Evolutionary conservation across 2,329 filamentous ascomycete genomes (phyloP).

Genomic region (Cytospora chrysosperma): DNA sequence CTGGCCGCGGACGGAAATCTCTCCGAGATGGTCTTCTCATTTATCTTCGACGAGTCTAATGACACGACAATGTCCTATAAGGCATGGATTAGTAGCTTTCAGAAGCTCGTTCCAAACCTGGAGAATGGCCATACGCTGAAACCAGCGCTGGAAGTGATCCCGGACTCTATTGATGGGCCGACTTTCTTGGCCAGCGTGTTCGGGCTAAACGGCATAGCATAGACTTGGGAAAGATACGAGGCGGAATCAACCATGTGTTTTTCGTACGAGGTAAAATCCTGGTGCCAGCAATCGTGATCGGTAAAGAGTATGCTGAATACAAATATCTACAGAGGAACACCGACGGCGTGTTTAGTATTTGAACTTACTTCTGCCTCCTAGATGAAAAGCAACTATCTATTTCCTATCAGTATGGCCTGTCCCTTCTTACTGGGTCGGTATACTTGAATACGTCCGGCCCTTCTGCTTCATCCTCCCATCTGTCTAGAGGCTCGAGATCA

Average conservation of each 20-base stretch:
- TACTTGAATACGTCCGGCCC: conserved; percentile 4
- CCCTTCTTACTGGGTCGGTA: conserved; percentile 12
- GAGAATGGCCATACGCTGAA: background rate
- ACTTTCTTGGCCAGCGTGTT: background rate
- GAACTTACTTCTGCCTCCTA: too few species aligned
- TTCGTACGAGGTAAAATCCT: too few species aligned
- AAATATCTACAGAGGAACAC: too few species aligned
- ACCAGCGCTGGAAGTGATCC: background rate
- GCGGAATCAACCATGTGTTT: too few species aligned
- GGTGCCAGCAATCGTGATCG: too few species aligned
- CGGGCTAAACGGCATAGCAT: background rate
- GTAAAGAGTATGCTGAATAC: too few species aligned
- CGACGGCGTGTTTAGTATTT: too few species aligned
- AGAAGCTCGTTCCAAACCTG: background rate
- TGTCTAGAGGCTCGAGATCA: conserved; percentile 1
- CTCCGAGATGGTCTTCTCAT: background rate
- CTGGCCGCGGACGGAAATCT: background rate
- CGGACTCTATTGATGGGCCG: background rate
- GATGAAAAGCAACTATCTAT: background rate
- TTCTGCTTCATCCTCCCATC: conserved; percentile 16
- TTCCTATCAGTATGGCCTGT: conserved; percentile 5
- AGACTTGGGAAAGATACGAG: too few species aligned
- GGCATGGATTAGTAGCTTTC: background rate
- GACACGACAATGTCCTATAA: background rate
- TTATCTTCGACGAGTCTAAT: background rate